These are phyloP conservation scores for Saccharomyces jurei DNA, from an alignment of 805 yeast genomes.

Conservation along the genomic window DNA sequence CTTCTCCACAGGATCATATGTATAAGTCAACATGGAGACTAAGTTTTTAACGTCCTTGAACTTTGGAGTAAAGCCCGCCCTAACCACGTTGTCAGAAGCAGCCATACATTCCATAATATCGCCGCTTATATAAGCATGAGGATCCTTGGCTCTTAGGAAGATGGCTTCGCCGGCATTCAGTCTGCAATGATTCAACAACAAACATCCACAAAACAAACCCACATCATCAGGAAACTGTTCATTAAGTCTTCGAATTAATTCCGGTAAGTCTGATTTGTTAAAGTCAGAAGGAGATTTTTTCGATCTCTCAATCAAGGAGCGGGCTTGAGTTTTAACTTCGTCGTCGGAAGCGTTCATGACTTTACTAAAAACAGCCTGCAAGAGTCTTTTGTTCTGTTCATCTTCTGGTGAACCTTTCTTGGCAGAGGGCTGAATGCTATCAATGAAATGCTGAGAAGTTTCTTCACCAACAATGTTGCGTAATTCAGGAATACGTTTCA, in stretches of 20 bases:
- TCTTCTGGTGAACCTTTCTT: constrained; percentile 46
- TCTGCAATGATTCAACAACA: constrained; percentile 80
- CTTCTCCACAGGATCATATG: constrained; percentile 80
- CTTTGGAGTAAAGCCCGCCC: constrained; percentile 99
- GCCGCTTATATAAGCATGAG: constrained; percentile 95
- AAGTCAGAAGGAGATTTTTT: constrained; percentile 50
- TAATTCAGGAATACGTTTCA: constrained; percentile 72
- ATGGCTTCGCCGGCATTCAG: constrained; percentile 89
- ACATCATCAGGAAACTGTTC: constrained; percentile 88
- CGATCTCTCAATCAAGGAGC: constrained; percentile 60
- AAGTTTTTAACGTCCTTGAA: constrained; percentile 90
- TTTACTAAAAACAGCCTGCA: constrained; percentile 68
- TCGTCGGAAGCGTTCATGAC: constrained; percentile 77
- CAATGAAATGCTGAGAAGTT: constrained; percentile 44
- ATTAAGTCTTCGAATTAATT: constrained; percentile 67
- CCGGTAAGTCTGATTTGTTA: constrained; percentile 47
- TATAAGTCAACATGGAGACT: constrained; percentile 84
- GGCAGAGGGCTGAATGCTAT: constrained; percentile 39
- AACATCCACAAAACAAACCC: constrained; percentile 93
- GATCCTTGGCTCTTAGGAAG: constrained; percentile 93
- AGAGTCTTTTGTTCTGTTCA: constrained; percentile 48
- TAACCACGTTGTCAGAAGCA: constrained; percentile 93
- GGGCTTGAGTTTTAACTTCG: constrained; percentile 49
- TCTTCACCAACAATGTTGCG: constrained; percentile 59
- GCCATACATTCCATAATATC: constrained; percentile 99